Base-by-base conservation (phyloP, 306 rosid genomes). In the Vicia faba region DNA sequence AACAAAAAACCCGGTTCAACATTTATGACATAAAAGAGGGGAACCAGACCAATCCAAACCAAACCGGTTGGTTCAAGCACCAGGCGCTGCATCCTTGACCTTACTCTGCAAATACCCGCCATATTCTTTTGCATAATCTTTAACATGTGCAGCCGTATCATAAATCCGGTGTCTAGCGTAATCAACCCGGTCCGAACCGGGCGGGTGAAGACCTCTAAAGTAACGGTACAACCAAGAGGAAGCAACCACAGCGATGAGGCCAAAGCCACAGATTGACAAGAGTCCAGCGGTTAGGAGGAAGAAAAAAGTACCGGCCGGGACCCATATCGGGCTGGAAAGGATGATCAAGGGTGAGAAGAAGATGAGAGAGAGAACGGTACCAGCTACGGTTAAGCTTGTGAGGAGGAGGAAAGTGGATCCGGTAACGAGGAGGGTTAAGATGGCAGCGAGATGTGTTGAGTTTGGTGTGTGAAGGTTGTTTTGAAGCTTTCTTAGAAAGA, bases 1-100 rank as follows among this genome's bases (percentile, higher is more conserved):
- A 46, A 48, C 25, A 7, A 16, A 16, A 46, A 28, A 33, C 50
- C n/a, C 19, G 54, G 73, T n/a, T 55, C 54, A 68, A 54, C 13
- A 44, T 44, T 44, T 12, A 6, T 28, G 55, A 48, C 14, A 46
- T 48, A 49, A 49, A 18, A 26, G 28, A 25, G 28, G 28, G 28
- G 28, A 4, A 46, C 26, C 0, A 11, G 18, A 20, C 1, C 2
- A 8, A 29, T 5, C 11, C n/a, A 57, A 43, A 2, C 54, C 44
- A 28, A 46, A 25, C 60, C 61, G 62, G 53, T 57, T 18, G 19
- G 28, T 26, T 78, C 74, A 93, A n/a, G 98, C 97, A 1, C 97
- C 97, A 0, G 98, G 97, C 2, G 98, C 97, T 0, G 95, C 97
- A 60, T 89, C 98, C 68, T 86, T 93, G 0, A 78, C 89, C 80